Base-by-base conservation (phyloP, 192 early-diverging fungal genomes). In the Rhizoclosmatium sp. region DNA sequence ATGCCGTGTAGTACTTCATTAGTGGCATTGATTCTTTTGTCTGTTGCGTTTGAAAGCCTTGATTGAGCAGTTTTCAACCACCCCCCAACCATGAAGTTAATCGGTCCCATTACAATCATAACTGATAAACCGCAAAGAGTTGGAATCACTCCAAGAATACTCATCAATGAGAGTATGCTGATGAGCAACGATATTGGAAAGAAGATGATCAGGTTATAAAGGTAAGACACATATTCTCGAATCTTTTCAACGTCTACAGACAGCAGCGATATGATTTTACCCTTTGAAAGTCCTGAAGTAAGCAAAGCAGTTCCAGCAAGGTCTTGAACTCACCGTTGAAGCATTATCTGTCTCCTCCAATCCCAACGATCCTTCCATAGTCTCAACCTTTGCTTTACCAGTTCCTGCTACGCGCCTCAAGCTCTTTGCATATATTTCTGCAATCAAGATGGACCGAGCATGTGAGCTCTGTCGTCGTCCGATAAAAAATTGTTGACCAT, bases 1-100 rank as follows among this genome's bases (percentile, higher is more conserved):
- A 90, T 70, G 91, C 95, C 68, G 91, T 94, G 81, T 87, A 85
- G 72, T 89, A 96, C 82, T 83, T 98, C 96, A 54, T 94, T 97
- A 60, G 94, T 89, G 75, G 91, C 86, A 21, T 91, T 90, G 48
- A 98, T 84, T 23, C 96, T 90, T 78, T 93, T 91, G 82, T 98
- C 96, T 2, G 81, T 84, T 4, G 76, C 78, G 3, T 71, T 56
- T 46, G 82, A 73, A 21, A 81, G 47, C 2, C 56, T 47, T 48
- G 83, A 81, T 69, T 87, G 85, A 19, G 72, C 51, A 19, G 68
- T 65, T 47, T 69, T 69, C 54, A 82, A 59, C 45, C 73, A 61
- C 2, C 19, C 64, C 23, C 80, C 85, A 21, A 76, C 69, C 40
- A 54, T 46, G 46, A 48, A 62, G 87, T 65, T 62, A 23, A 76